These are phyloP conservation scores for Rhinocladiella similis DNA, from an alignment of 2,329 filamentous ascomycete genomes.

Conservation along the genomic window DNA sequence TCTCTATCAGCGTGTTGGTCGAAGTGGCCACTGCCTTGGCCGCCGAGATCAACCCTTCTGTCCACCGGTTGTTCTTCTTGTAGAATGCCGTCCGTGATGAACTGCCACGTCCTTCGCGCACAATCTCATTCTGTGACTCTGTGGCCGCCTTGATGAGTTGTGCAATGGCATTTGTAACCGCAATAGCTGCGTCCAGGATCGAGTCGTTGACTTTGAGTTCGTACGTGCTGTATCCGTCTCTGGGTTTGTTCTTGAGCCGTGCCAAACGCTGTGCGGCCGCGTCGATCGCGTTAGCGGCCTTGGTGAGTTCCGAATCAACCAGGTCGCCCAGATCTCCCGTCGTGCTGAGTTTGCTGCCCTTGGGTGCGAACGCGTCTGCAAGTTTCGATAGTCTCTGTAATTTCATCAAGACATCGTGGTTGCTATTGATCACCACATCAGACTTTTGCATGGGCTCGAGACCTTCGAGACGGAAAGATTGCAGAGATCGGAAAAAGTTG, in stretches of 20 bases:
- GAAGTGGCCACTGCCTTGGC: constrained; percentile 93
- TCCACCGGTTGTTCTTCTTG: constrained; percentile 99
- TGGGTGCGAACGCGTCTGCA: constrained; percentile 87
- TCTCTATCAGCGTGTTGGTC: constrained; percentile 96
- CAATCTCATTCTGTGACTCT: constrained; percentile 91
- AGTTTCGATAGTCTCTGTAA: constrained; percentile 91
- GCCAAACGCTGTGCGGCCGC: constrained; percentile 85
- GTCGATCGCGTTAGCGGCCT: constrained; percentile 92
- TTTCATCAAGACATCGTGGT: constrained; percentile 92
- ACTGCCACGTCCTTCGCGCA: constrained; percentile 84
- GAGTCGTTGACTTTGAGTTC: constrained; percentile 94
- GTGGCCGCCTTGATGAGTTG: constrained; percentile 94
- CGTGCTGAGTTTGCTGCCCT: constrained; percentile 75
- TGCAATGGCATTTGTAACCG: constrained; percentile 90
- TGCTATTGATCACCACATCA: constrained; percentile 95
- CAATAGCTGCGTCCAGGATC: constrained; percentile 88
- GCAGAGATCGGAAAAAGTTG: constrained; percentile 90
- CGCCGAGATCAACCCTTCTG: constrained; percentile 92
- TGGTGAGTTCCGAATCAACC: constrained; percentile 86
- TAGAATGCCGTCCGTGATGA: constrained; percentile 92
- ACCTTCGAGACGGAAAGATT: constrained; percentile 90
- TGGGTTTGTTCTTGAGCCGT: constrained; percentile 94
- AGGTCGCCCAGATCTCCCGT: constrained; percentile 80
- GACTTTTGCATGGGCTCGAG: constrained; percentile 91
- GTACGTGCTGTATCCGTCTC: constrained; percentile 92